Base-by-base conservation (phyloP, 176 grass and related monocot genomes). In the Saccharum spontaneum region DNA sequence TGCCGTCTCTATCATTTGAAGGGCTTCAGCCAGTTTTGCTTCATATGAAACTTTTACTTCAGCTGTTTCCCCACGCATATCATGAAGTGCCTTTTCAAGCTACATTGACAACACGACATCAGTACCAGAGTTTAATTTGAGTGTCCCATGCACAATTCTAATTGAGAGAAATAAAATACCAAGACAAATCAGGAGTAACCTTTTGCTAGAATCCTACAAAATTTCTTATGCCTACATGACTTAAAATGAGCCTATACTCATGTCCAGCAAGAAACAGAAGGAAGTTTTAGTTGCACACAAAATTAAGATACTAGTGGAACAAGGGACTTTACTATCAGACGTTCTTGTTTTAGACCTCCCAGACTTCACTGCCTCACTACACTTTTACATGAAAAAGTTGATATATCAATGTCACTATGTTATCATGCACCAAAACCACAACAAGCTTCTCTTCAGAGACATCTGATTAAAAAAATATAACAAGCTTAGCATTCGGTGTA, bases 21-120 rank as follows among this genome's bases (percentile, higher is more conserved):
- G 88, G 8, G 76, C 88, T 86, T 99, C 97, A 16, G 26, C 84
- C 33, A 84, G 41, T 83, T 96, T 99, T 39, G 71, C 63, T 82
- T 96, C 97, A 73, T 91, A 99, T 46, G 93, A 83, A 74, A 96
- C 59, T 77, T 94, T 99, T 90, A 81, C 62, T 85, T 99, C 97
- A 73, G 97, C 97, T 45, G 79, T 79, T 88, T 99, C 97, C 2
- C 37, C 88, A 67, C 86, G 86, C 65, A 92, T 94, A 80, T 96
- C 90, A 66, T 94, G 91, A 72, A 96, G 62, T 79, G 97, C 91
- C 18, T 90, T 99, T 86, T 99, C 97, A 77, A 99, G 92, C 97
- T 99, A 86, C 46, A 89, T 82, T 74, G 69, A 90, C 46, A 30
- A 74, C n/a, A 86, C 10, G 1, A 8, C 70, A 74, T 80, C 50